A percentile compares a stretch with the other conserved stretches of the same genome.
Conservation (phyloP, 2,329 filamentous ascomycete species). For the Amphichorda felina region DNA sequence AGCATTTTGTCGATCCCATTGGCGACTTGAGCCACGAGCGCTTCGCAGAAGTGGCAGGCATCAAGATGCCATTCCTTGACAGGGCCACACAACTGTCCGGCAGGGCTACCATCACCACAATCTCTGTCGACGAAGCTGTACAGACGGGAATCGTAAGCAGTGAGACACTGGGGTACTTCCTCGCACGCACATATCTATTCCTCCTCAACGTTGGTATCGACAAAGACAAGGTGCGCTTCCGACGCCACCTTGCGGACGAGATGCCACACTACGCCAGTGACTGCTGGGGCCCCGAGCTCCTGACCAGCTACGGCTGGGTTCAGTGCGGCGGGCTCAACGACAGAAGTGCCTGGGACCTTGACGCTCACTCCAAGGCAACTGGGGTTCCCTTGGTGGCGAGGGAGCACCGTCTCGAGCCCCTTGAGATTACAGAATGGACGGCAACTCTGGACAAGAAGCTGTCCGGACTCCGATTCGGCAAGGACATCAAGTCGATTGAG, state of each 20-base stretch:
- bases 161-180: slow-evolving; percentile 59
- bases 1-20: slow-evolving; percentile 57
- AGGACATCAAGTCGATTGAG: slow-evolving; percentile 52
- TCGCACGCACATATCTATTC: slow-evolving; percentile 53
- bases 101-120: slow-evolving; percentile 41
- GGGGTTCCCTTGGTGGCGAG: slow-evolving; percentile 49
- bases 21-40: slow-evolving; percentile 50
- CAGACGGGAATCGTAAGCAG: slow-evolving; percentile 51
- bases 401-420: slow-evolving; percentile 46
- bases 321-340: slow-evolving; percentile 61
- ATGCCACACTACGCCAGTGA: slow-evolving; percentile 64
- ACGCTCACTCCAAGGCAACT: slow-evolving; percentile 53
- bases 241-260: slow-evolving; percentile 60
- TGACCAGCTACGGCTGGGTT: slow-evolving; percentile 57
- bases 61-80: slow-evolving; percentile 48
- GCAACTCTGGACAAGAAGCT: slow-evolving; percentile 56
- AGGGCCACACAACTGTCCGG: slow-evolving; percentile 49
- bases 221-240: slow-evolving; percentile 51
- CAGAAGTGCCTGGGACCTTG: slow-evolving; percentile 54
- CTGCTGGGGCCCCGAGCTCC: slow-evolving; percentile 60
- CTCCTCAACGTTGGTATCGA: slow-evolving; percentile 51
- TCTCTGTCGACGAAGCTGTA: slow-evolving; percentile 52
- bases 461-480: slow-evolving; percentile 56
- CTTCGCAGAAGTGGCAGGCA: slow-evolving; percentile 47
- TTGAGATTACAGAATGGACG: slow-evolving; percentile 50